Conservation (phyloP, 2,329 filamentous ascomycete species). For the Cryphonectria carpinicola region DNA sequence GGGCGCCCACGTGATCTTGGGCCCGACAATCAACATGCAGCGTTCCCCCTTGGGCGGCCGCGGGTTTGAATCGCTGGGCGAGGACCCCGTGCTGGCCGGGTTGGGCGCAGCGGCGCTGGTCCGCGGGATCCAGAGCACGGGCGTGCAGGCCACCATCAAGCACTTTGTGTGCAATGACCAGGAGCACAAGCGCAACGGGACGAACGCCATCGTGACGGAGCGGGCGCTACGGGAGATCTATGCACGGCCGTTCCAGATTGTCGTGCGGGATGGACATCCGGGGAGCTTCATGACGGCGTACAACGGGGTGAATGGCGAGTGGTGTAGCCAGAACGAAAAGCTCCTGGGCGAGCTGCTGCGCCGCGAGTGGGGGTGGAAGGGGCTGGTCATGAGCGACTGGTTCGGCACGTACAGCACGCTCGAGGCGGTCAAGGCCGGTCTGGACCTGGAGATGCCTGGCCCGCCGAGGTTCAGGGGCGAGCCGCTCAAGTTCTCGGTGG, state of each 20-base stretch:
- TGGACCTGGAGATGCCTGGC: slow-evolving; percentile 65
- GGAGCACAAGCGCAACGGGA: slow-evolving; percentile 60
- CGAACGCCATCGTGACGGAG: slow-evolving; percentile 58
- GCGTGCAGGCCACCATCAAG: slow-evolving; percentile 61
- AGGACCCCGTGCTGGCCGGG: slow-evolving; percentile 62
- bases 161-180: slow-evolving; percentile 67
- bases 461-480: slow-evolving; percentile 56
- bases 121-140: slow-evolving; percentile 59
- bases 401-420: slow-evolving; percentile 60
- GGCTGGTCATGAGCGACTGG: slow-evolving; percentile 65
- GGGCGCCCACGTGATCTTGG: slow-evolving; percentile 61
- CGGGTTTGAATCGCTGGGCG: slow-evolving; percentile 62
- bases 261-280: slow-evolving; percentile 54
- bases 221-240: slow-evolving; percentile 63
- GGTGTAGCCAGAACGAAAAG: slow-evolving; percentile 57
- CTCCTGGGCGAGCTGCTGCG: slow-evolving; percentile 56
- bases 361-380: slow-evolving; percentile 61
- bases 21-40: slow-evolving; percentile 67
- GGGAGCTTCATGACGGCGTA: slow-evolving; percentile 63
- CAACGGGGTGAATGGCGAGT: slow-evolving; percentile 61
- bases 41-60: slow-evolving; percentile 62
- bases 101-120: slow-evolving; percentile 57
- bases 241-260: slow-evolving; percentile 60
- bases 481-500: slow-evolving; percentile 54
- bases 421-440: slow-evolving; percentile 53